These are phyloP conservation scores for Ophiostoma angusticollis DNA, from an alignment of 2,329 filamentous ascomycete genomes.

Conservation along the genomic window DNA sequence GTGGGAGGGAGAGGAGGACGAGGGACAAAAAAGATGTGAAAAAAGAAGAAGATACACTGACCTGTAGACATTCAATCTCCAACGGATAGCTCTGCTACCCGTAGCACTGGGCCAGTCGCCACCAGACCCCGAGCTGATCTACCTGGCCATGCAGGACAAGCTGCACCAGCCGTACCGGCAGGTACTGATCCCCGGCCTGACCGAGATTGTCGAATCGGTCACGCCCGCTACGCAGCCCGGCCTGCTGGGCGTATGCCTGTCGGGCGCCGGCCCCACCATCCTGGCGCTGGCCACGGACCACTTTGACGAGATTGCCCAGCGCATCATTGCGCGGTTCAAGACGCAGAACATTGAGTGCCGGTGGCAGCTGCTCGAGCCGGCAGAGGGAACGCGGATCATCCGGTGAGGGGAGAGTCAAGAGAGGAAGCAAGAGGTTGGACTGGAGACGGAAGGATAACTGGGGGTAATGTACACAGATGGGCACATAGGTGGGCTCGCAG, in stretches of 20 bases:
- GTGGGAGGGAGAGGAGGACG: too few species aligned
- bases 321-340: constrained; percentile 64
- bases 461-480: too few species aligned
- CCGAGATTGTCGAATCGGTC: constrained; percentile 82
- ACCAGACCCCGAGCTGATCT: constrained; percentile 85
- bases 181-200: constrained; percentile 79
- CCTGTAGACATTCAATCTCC: constrained; percentile 69
- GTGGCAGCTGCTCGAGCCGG: constrained; percentile 82
- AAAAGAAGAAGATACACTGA: background rate
- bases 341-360: constrained; percentile 62
- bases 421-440: too few species aligned
- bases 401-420: background rate
- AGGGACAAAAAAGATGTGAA: background rate
- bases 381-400: constrained; percentile 50
- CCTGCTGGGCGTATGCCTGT: constrained; percentile 85
- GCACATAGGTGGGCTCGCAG: too few species aligned
- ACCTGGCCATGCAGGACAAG: constrained; percentile 97
- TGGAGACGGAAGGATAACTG: too few species aligned
- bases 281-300: constrained; percentile 81
- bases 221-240: constrained; percentile 78
- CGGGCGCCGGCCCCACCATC: constrained; percentile 89
- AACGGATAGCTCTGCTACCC: constrained; percentile 81
- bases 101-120: constrained; percentile 81
- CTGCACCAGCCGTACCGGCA: constrained; percentile 94
- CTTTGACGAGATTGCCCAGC: constrained; percentile 73